Evolutionary conservation across 345 rosid genomes (phyloP), one percentile per base, ranked within the genome.

Genomic region (Toxicodendron radicans): DNA sequence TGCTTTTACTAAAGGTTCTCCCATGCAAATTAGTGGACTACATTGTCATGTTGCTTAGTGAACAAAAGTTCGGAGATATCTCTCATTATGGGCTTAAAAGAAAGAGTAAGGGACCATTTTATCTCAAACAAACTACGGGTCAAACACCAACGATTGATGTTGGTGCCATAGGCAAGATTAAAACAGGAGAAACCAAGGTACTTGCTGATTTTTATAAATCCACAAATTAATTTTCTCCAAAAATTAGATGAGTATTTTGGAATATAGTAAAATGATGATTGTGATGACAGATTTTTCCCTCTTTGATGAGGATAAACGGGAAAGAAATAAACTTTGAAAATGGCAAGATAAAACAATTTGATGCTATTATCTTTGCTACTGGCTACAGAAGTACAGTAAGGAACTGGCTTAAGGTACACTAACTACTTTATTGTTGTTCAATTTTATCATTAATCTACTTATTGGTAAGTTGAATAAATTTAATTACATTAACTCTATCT

Each of bases 131-230:
- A 3, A 68, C 5, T 5, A 70, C 48, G 3, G 78, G 78, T 17
- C 66, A 66, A 53, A 24, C 81, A 14, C 78, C 75, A 2, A 64
- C 72, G 0, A 78, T 73, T 35, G 81, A 78, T 70, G 81, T 74
- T 11, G 78, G 81, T 2, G 35, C 71, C 21, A 17, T 74, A 23
- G 66, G 49, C 6, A 78, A 75, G 67, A 75, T 75, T 32, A 35
- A 53, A 8, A 59, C 24, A 10, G 59, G 72, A 58, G 65, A 66
- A 58, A 57, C 67, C 20, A 11, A 32, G 64, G 78, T 67, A 59
- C 18, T 2, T 13, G 9, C 51, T 52, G 10, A 5, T 51, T 30
- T 17, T 48, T 10, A 4, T 32, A 8, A 0, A 20, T 33, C 17
- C 2, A 27, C 20, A 62, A 17, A 43, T 5, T 1, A 14, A 8